These are phyloP conservation scores for Lagenaria siceraria DNA, from an alignment of 306 rosid species.

Conservation along the genomic window DNA sequence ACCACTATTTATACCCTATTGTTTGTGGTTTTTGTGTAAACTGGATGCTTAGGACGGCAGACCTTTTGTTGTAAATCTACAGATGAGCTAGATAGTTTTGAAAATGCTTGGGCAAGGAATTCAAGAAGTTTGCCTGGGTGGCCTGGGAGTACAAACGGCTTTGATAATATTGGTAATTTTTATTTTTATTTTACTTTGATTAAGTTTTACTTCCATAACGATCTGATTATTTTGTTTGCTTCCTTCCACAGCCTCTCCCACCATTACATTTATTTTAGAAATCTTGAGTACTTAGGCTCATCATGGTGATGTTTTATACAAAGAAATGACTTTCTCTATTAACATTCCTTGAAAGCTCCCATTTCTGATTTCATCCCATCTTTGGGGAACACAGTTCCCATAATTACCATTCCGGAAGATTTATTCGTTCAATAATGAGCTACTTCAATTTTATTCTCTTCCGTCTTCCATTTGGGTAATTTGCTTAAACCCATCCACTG, in stretches of 20 bases:
- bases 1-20: neutral
- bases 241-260: neutral
- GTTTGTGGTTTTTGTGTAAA: neutral
- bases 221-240: neutral
- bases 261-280: neutral
- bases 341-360: no score
- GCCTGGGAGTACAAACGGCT: conserved; percentile 12
- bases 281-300: neutral
- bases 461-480: no score
- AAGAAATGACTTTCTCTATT: neutral
- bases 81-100: conserved; percentile 67
- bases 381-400: no score
- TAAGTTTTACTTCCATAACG: neutral
- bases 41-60: neutral
- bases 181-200: neutral
- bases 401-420: no score
- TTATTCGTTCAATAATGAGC: no score
- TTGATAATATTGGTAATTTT: neutral
- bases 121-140: conserved; percentile 60
- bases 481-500: no score
- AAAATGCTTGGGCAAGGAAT: conserved; percentile 61
- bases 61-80: neutral
- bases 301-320: neutral
- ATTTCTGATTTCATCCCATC: no score
- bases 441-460: no score